Evolutionary conservation across 331 rosid genomes (phyloP).

Genomic region (Malus hybrid): DNA sequence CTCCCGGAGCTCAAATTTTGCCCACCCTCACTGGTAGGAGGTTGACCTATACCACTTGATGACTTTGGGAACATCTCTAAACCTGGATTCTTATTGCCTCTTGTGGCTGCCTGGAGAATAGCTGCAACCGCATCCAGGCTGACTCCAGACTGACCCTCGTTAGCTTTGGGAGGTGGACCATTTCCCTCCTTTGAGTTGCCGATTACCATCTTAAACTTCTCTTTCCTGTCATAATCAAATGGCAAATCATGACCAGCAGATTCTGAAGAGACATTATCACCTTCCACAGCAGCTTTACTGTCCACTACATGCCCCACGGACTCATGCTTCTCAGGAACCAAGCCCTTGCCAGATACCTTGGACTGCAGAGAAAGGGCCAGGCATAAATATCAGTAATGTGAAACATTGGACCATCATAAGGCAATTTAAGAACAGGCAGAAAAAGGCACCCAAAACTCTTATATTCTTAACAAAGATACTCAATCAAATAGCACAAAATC

Average conservation of each 20-base stretch:
- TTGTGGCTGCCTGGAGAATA: constrained; percentile 84
- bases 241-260: constrained; percentile 44
- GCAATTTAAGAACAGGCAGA: neutral
- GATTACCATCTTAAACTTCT: constrained; percentile 64
- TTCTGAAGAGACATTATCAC: constrained; percentile 27
- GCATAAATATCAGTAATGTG: constrained; percentile 3
- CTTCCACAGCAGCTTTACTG: constrained; percentile 36
- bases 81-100: constrained; percentile 58
- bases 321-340: constrained; percentile 33
- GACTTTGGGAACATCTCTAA: constrained; percentile 39
- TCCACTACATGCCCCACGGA: constrained; percentile 22
- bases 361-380: constrained; percentile 27
- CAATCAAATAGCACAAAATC: neutral
- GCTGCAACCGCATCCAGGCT: constrained; percentile 63
- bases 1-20: constrained; percentile 44
- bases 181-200: constrained; percentile 57
- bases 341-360: constrained; percentile 41
- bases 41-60: constrained; percentile 36
- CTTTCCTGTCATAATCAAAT: constrained; percentile 47
- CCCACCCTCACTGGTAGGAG: constrained; percentile 41
- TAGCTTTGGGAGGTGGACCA: constrained; percentile 39
- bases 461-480: neutral
- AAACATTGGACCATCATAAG: neutral
- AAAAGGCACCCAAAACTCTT: neutral
- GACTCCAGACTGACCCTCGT: constrained; percentile 32